phyloP scores from a whole-genome alignment of 2,329 filamentous ascomycete genomes.

The Ceratocystis colombiana region DNA sequence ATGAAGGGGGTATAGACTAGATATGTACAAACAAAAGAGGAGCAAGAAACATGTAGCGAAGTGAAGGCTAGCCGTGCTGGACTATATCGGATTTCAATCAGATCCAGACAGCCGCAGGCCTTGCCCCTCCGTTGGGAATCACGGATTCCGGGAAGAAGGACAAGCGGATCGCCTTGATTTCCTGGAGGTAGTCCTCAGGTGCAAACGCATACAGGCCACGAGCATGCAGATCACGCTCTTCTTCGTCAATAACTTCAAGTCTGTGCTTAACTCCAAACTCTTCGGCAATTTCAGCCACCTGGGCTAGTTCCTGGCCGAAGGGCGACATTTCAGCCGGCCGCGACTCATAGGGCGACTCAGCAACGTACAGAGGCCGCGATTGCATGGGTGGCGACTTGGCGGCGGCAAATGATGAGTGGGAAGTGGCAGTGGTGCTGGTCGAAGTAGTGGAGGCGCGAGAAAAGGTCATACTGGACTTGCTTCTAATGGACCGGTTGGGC shows the following conservation, averaged over 20 bases:
- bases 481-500: constrained; percentile 35
- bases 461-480: constrained; percentile 24
- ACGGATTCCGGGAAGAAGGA: constrained; percentile 45
- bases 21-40: constrained; percentile 20
- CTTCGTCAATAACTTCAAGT: constrained; percentile 57
- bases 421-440: constrained; percentile 16
- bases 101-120: constrained; percentile 41
- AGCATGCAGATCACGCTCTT: constrained; percentile 57
- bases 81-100: constrained; percentile 28
- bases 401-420: constrained; percentile 26
- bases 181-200: constrained; percentile 72
- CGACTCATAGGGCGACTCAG: constrained; percentile 29
- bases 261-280: constrained; percentile 61
- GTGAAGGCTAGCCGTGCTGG: too few relatives aligned
- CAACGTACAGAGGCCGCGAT: constrained; percentile 29
- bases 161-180: constrained; percentile 61
- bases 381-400: constrained; percentile 30
- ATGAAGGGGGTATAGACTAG: constrained; percentile 21
- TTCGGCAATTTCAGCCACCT: constrained; percentile 87
- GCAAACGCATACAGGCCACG: constrained; percentile 63
- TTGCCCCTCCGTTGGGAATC: constrained; percentile 23
- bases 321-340: constrained; percentile 48
- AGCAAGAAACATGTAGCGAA: background rate
- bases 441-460: constrained; percentile 29
- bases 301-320: constrained; percentile 79